Conservation (phyloP, 208 protist species). For the Wallacemonas sp. region DNA sequence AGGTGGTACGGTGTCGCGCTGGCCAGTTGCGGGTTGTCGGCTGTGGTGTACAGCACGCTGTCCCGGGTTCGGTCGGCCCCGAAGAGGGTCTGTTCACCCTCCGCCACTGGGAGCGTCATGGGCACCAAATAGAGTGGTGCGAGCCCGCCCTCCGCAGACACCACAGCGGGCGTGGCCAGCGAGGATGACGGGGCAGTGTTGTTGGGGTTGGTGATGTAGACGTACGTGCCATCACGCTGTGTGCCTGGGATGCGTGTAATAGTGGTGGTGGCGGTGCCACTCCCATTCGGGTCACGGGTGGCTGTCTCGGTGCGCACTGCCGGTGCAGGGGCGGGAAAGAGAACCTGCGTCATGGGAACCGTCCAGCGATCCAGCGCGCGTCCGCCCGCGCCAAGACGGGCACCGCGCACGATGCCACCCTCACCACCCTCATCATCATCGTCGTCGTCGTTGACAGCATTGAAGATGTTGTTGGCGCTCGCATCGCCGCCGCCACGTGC, state of each 20-base stretch:
- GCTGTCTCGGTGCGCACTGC: too few species aligned
- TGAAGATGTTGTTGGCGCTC: slow-evolving; percentile 15
- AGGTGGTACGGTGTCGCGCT: neutral
- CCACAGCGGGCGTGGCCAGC: neutral
- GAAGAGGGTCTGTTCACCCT: slow-evolving; percentile 1
- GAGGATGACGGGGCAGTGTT: neutral
- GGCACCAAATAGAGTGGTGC: slow-evolving; percentile 45
- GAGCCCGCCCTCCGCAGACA: slow-evolving; percentile 3
- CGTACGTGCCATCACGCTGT: neutral
- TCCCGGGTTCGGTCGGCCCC: neutral
- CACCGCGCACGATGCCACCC: neutral
- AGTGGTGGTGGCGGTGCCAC: too few species aligned
- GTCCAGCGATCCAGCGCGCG: neutral
- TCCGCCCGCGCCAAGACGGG: neutral
- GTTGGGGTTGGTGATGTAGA: slow-evolving; percentile 7
- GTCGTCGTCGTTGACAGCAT: neutral
- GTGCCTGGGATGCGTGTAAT: neutral
- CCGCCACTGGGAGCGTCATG: slow-evolving; percentile 33
- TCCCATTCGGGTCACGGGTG: neutral
- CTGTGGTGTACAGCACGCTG: slow-evolving; percentile 23
- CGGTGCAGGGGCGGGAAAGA: slow-evolving; percentile 37
- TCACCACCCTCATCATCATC: neutral
- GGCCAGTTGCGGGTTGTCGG: neutral
- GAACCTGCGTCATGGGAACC: slow-evolving; percentile 48
- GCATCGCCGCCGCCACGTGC: neutral